Evolutionary conservation across 78 protist species (phyloP).

Genomic region (Pigoraptor vietnamica): DNA sequence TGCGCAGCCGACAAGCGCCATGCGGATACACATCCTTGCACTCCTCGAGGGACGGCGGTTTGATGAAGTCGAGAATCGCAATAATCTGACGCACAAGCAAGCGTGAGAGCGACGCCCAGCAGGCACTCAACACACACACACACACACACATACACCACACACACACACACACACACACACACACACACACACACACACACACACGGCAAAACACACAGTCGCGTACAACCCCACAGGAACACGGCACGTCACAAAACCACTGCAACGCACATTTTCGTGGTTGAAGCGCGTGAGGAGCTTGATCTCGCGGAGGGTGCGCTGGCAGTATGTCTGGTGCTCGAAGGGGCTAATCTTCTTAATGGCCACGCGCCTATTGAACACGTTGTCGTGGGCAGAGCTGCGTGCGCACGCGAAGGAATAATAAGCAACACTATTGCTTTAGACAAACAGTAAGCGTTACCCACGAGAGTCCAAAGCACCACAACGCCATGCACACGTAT

Average conservation of each 20-base stretch:
- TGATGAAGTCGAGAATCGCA: conserved; percentile 4
- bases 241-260: neutral
- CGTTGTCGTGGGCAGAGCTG: conserved; percentile 10
- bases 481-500: too few relatives aligned
- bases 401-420: neutral
- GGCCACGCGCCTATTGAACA: conserved; percentile 1
- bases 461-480: too few relatives aligned
- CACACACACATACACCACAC: too few relatives aligned
- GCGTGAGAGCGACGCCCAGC: neutral
- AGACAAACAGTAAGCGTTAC: too few relatives aligned
- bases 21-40: conserved; percentile 58
- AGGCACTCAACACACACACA: neutral
- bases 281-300: conserved; percentile 54
- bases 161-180: too few relatives aligned
- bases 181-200: too few relatives aligned
- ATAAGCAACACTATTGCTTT: neutral
- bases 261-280: conserved; percentile 68
- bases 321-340: conserved; percentile 80
- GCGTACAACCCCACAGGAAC: neutral
- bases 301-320: conserved; percentile 92
- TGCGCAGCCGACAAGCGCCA: too few relatives aligned
- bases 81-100: conserved; percentile 15
- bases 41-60: conserved; percentile 3
- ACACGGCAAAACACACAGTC: too few relatives aligned
- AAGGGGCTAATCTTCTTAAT: conserved; percentile 38